Conservation (phyloP, 179 eudicot species). For the Silene vulgaris region DNA sequence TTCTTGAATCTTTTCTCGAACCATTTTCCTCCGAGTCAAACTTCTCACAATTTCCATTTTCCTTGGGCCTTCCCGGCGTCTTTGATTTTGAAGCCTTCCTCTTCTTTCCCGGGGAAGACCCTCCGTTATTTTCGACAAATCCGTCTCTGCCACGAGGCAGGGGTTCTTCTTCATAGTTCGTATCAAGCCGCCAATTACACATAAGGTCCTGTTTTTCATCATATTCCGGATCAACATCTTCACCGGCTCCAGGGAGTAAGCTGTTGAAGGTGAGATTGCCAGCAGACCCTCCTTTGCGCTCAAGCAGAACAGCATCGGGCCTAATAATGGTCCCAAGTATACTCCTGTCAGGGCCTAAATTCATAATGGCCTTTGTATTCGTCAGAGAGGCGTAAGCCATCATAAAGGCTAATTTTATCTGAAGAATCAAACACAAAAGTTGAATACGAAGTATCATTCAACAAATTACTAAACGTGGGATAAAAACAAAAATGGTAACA, state of each 20-base stretch:
- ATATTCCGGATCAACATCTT: slow-evolving; percentile 34
- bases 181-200: slow-evolving; percentile 64
- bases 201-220: slow-evolving; percentile 52
- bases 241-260: slow-evolving; percentile 85
- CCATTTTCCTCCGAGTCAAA: slow-evolving; percentile 30
- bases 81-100: slow-evolving; percentile 44
- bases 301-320: slow-evolving; percentile 69
- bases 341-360: slow-evolving; percentile 67
- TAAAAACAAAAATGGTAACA: not conserved
- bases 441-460: not conserved
- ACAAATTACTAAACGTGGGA: not conserved
- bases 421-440: slow-evolving; percentile 22
- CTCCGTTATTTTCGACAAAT: slow-evolving; percentile 26
- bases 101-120: slow-evolving; percentile 51
- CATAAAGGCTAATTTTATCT: slow-evolving; percentile 86
- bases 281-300: slow-evolving; percentile 76
- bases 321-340: slow-evolving; percentile 89
- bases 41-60: slow-evolving; percentile 32
- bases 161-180: slow-evolving; percentile 53
- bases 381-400: slow-evolving; percentile 79
- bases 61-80: slow-evolving; percentile 34
- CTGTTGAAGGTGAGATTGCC: slow-evolving; percentile 59
- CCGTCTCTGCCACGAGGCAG: slow-evolving; percentile 62
- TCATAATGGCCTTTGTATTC: slow-evolving; percentile 58
- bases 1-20: slow-evolving; percentile 34